These are phyloP conservation scores for Tuber brumale DNA, from an alignment of 495 filamentous ascomycete genomes.

Conservation along the genomic window DNA sequence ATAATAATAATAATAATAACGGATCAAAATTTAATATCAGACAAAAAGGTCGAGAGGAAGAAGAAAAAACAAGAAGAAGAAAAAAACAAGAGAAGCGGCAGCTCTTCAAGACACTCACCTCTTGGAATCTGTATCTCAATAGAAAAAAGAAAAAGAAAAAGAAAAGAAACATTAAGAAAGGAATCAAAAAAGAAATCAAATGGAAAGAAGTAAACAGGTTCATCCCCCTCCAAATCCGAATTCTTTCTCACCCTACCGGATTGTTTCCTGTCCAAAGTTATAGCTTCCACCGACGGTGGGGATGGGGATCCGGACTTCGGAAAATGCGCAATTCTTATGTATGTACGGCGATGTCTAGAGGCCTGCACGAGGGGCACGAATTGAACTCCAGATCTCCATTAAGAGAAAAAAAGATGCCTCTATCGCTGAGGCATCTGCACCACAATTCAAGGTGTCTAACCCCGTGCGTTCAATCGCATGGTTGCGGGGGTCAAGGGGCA, in stretches of 20 bases:
- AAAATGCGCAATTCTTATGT: slow-evolving; percentile 40
- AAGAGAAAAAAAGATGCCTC: neutral
- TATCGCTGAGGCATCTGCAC: slow-evolving; percentile 29
- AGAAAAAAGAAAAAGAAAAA: neutral
- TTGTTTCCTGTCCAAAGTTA: neutral
- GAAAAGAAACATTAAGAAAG: slow-evolving; percentile 15
- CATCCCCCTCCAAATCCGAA: slow-evolving; percentile 9
- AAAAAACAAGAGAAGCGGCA: neutral
- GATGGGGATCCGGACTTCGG: slow-evolving; percentile 23
- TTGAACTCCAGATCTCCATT: slow-evolving; percentile 34
- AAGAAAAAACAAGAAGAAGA: neutral
- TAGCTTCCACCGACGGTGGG: neutral
- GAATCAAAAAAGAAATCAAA: slow-evolving; percentile 19
- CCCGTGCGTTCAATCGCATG: slow-evolving; percentile 33
- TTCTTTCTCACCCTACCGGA: neutral
- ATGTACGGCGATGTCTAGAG: slow-evolving; percentile 21
- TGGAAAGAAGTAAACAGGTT: slow-evolving; percentile 21
- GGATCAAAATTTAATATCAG: neutral
- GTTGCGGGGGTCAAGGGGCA: slow-evolving; percentile 34
- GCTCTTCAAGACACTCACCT: neutral
- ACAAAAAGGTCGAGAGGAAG: neutral
- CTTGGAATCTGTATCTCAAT: neutral
- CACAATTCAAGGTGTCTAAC: slow-evolving; percentile 34
- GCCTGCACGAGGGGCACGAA: slow-evolving; percentile 20
- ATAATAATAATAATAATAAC: neutral